A percentile compares a stretch with the other conserved stretches of the same genome.
These are phyloP conservation scores for Nannochloris sp. DNA, from an alignment of 139 green algal genomes.

Conservation along the genomic window DNA sequence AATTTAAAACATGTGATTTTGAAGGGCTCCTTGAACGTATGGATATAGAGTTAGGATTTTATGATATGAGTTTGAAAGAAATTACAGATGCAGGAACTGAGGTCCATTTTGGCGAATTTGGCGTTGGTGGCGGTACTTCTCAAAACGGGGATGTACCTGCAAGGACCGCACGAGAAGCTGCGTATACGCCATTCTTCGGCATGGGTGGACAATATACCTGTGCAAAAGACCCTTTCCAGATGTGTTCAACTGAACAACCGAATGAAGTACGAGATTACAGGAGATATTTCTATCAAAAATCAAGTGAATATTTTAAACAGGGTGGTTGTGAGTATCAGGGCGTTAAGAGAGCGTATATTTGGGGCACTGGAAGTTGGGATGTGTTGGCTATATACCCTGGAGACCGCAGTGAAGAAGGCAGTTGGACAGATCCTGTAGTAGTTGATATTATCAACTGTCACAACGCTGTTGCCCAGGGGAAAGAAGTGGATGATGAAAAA, in stretches of 20 bases:
- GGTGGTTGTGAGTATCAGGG: slow-evolving; percentile 23
- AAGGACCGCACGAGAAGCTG: slow-evolving; percentile 21
- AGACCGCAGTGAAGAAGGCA: slow-evolving; percentile 17
- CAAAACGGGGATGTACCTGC: slow-evolving; percentile 16
- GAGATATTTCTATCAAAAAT: slow-evolving; percentile 16
- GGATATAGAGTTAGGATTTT: slow-evolving; percentile 11
- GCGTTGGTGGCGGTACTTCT: slow-evolving; percentile 30
- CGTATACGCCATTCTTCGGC: slow-evolving; percentile 32
- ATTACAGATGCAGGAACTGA: slow-evolving; percentile 8
- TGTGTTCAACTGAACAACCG: neutral
- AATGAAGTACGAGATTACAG: slow-evolving; percentile 17
- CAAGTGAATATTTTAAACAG: slow-evolving; percentile 3
- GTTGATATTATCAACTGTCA: slow-evolving; percentile 25
- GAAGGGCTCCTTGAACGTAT: slow-evolving; percentile 14
- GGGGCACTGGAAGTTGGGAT: slow-evolving; percentile 36
- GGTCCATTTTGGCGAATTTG: slow-evolving; percentile 38
- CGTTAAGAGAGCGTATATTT: slow-evolving; percentile 34
- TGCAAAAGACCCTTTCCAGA: slow-evolving; percentile 18
- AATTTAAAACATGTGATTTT: slow-evolving; percentile 14
- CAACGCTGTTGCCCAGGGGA: too few species aligned
- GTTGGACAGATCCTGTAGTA: slow-evolving; percentile 14
- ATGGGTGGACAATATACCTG: slow-evolving; percentile 28
- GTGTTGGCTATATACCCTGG: slow-evolving; percentile 28
- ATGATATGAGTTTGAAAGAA: slow-evolving; percentile 12
- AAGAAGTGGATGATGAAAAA: too few species aligned